Evolutionary conservation across 139 green algal species (phyloP), one percentile per base, ranked within the genome.

Genomic region (Chlorella vulgaris): DNA sequence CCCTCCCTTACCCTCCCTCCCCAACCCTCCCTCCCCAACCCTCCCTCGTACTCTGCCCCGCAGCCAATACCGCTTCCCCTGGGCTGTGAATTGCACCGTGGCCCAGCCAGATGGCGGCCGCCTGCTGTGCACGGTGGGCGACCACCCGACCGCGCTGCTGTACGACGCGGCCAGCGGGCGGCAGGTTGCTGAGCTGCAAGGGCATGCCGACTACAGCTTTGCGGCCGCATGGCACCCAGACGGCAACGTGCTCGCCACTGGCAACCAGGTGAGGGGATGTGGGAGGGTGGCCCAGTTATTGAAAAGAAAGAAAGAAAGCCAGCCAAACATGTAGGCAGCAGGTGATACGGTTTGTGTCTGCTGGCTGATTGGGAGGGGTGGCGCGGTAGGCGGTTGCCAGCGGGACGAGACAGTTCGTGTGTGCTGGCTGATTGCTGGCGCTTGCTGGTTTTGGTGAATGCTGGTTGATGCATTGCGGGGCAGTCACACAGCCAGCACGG

Each of bases 131-230:
- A 86, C 91, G n/a, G 93, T 97, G 42, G 94, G 94, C 0, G 95
- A 98, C 78, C 81, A 96, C 84, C 86, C 93, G 0, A 78, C 85
- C 0, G 92, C 85, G 0, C 69, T 35, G 0, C 24, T 73, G 39
- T 63, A 63, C 22, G 80, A 80, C 2, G 51, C 65, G 0, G 24
- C 67, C 47, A 90, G 83, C 86, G 75, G 76, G 74, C 33, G 71
- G 36, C 3, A n/a, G 7, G 85, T 92, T n/a, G 76, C 70, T 7
- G 38, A n/a, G 24, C 81, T 96, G 39, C 33, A 76, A 26, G 95
- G 92, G n/a, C 96, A 99, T 77, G 61, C 89, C 19, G 95, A 99
- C 92, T 99, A 90, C 86, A 94, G 89, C 26, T 99, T 99, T 85
- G 95, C 96, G 0, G 91, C 89, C 3, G 92, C 92, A 4, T 99